A percentile compares a stretch with the other conserved stretches of the same genome.
Conservation (phyloP, 352 stramenopile species). For the Phytophthora brassicae region DNA sequence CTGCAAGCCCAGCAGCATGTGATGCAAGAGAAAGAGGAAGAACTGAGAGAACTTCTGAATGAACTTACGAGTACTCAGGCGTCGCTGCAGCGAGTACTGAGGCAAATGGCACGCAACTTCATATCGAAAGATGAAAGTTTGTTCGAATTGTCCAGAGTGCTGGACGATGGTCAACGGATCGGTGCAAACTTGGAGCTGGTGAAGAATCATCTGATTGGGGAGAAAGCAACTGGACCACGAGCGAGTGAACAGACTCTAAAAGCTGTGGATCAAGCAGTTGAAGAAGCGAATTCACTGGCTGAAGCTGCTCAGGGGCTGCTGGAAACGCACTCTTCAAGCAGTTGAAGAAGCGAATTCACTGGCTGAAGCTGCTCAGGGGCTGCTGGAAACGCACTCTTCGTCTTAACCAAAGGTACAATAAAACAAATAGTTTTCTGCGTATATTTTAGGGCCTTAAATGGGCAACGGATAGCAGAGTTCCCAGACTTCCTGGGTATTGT, state of each 20-base stretch:
- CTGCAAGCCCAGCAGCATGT: conserved; percentile 62
- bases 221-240: conserved; percentile 11
- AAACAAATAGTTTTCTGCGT: no score
- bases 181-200: conserved; percentile 52
- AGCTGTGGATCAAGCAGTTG: conserved; percentile 30
- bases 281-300: conserved; percentile 27
- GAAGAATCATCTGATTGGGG: conserved; percentile 40
- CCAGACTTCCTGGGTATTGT: conserved; percentile 9
- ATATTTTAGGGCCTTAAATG: no score
- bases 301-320: conserved; percentile 29
- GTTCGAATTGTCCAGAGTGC: conserved; percentile 42
- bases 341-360: conserved; percentile 33
- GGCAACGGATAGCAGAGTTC: background rate
- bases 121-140: conserved; percentile 49
- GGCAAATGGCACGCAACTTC: conserved; percentile 59
- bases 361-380: conserved; percentile 17
- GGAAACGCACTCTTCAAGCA: conserved; percentile 33
- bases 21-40: conserved; percentile 61
- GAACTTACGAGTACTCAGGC: conserved; percentile 50
- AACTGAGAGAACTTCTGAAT: conserved; percentile 64
- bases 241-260: conserved; percentile 28
- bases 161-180: conserved; percentile 42
- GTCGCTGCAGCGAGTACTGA: conserved; percentile 33
- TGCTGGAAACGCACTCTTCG: conserved; percentile 39
- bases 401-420: no score